Evolutionary conservation across 2,329 filamentous ascomycete species (phyloP).

Genomic region (Cryphonectria parasitica): DNA sequence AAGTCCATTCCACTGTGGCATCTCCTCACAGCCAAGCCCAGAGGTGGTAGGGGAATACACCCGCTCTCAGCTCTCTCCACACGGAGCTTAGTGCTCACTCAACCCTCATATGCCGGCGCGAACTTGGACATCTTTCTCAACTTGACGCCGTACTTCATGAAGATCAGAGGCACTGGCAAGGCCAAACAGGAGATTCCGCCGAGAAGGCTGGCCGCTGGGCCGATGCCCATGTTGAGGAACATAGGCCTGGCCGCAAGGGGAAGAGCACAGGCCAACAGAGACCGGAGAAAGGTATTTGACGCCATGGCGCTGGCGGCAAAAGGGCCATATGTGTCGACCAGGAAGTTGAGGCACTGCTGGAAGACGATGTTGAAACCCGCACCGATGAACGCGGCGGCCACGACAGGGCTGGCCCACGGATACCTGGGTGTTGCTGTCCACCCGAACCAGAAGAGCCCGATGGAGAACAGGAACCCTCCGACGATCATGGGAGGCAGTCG

Average conservation of each 20-base stretch:
- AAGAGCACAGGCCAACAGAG: conserved; percentile 43
- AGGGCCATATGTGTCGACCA: conserved; percentile 44
- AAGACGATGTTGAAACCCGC: conserved; percentile 52
- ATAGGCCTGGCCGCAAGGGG: conserved; percentile 35
- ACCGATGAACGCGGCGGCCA: conserved; percentile 43
- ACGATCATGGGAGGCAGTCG: conserved; percentile 50
- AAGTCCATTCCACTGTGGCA: background rate
- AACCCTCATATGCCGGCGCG: background rate
- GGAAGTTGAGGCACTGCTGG: conserved; percentile 51
- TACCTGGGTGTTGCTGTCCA: conserved; percentile 31
- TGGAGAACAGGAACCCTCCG: conserved; percentile 46
- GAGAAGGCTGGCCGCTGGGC: conserved; percentile 31
- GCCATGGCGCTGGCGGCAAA: conserved; percentile 54
- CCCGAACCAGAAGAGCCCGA: conserved; percentile 43
- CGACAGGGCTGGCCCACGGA: conserved; percentile 29
- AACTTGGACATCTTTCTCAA: conserved; percentile 10
- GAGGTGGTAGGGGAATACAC: background rate
- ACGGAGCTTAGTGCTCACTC: background rate
- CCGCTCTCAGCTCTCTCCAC: background rate
- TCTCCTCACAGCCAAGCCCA: background rate
- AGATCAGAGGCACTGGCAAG: conserved; percentile 4
- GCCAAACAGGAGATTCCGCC: conserved; percentile 13
- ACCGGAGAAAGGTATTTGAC: conserved; percentile 53
- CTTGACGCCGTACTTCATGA: conserved; percentile 1
- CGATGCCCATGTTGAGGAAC: conserved; percentile 29